Conservation (phyloP, 2,329 filamentous ascomycete genomes). For the Clarireedia homoeocarpa region DNA sequence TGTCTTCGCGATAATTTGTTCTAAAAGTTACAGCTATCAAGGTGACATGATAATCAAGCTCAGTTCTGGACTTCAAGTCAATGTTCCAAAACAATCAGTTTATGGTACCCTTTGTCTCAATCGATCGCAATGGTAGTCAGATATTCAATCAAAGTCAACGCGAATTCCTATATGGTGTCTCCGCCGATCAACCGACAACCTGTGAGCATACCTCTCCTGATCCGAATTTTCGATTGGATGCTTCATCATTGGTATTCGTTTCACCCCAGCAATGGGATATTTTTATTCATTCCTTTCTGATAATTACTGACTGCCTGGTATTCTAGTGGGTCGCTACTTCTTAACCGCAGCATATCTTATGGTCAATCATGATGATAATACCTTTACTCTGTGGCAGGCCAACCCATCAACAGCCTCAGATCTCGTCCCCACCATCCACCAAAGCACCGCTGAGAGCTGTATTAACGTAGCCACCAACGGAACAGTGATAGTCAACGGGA, state of each 20-base stretch:
- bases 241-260: too few species aligned
- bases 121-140: background rate
- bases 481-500: background rate
- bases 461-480: background rate
- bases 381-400: background rate
- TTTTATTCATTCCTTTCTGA: too few species aligned
- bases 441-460: background rate
- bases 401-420: background rate
- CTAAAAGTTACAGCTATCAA: background rate
- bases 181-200: background rate
- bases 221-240: too few species aligned
- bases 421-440: background rate
- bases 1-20: too few species aligned
- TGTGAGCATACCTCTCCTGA: too few species aligned
- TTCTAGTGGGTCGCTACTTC: background rate
- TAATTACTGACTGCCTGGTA: too few species aligned
- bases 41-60: conserved; percentile 1
- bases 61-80: background rate
- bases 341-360: conserved; percentile 2
- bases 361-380: background rate
- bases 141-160: background rate
- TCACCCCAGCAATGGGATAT: too few species aligned
- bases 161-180: background rate
- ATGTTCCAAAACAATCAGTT: background rate
- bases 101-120: background rate